Evolutionary conservation across 345 rosid genomes (phyloP).

Genomic region (Schrenkiella parvula): DNA sequence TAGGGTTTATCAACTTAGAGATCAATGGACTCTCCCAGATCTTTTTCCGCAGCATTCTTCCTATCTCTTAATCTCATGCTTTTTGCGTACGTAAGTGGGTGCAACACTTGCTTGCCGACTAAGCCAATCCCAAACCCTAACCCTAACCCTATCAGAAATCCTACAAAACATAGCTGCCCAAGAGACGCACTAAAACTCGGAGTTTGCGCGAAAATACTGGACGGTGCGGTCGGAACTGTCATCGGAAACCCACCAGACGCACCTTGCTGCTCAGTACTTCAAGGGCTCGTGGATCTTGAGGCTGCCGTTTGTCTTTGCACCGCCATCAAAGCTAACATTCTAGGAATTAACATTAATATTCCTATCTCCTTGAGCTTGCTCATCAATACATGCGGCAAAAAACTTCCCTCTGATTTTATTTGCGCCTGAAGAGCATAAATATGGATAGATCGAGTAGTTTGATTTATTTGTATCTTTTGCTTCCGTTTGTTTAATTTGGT

Average conservation of each 20-base stretch:
- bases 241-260: slow-evolving; percentile 55
- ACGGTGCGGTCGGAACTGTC: slow-evolving; percentile 42
- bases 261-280: slow-evolving; percentile 62
- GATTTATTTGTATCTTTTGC: neutral
- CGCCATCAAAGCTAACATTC: slow-evolving; percentile 66
- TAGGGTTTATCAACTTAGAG: neutral
- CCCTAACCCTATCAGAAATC: slow-evolving; percentile 22
- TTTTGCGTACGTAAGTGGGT: slow-evolving; percentile 42
- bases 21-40: slow-evolving; percentile 39
- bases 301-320: slow-evolving; percentile 71
- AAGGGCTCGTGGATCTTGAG: slow-evolving; percentile 61
- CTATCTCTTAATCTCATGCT: slow-evolving; percentile 29
- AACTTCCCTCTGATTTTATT: slow-evolving; percentile 64
- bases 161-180: slow-evolving; percentile 48
- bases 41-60: slow-evolving; percentile 32
- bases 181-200: slow-evolving; percentile 59
- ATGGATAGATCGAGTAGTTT: neutral
- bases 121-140: slow-evolving; percentile 46
- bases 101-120: slow-evolving; percentile 45
- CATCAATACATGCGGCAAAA: slow-evolving; percentile 63
- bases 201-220: slow-evolving; percentile 57
- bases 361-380: slow-evolving; percentile 67
- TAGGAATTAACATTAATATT: slow-evolving; percentile 56
- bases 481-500: slow-evolving; percentile 5
- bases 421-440: slow-evolving; percentile 39